A percentile compares a stretch with the other conserved stretches of the same genome.
Conservation (phyloP, 768 basidiomycete species). For the Leccinum disarticulatum region DNA sequence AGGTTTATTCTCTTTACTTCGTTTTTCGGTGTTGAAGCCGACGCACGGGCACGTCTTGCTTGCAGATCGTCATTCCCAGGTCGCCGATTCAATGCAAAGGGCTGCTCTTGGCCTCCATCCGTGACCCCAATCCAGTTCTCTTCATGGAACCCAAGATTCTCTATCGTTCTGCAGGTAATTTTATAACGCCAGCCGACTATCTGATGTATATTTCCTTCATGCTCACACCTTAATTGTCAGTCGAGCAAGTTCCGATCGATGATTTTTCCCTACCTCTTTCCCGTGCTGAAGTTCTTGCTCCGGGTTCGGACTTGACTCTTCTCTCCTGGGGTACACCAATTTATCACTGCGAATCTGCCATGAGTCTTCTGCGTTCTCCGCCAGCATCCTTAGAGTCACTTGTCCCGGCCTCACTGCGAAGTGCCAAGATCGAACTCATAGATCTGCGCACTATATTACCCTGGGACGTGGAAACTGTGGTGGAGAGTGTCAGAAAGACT, state of each 20-base stretch:
- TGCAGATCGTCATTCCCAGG: constrained; percentile 81
- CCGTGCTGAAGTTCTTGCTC: constrained; percentile 70
- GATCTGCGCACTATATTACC: constrained; percentile 88
- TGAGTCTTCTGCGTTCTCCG: constrained; percentile 70
- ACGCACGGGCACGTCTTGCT: neutral
- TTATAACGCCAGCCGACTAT: neutral
- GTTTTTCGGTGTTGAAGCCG: too few species aligned
- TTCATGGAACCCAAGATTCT: constrained; percentile 96
- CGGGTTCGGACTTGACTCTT: constrained; percentile 84
- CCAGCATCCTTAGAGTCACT: constrained; percentile 59
- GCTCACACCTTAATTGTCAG: constrained; percentile 34
- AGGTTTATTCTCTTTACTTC: too few species aligned
- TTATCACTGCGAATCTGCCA: constrained; percentile 84
- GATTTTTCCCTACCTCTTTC: constrained; percentile 85
- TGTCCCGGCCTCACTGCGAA: constrained; percentile 63
- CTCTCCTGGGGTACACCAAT: constrained; percentile 93
- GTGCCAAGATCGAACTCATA: constrained; percentile 81
- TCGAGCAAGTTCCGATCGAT: constrained; percentile 90
- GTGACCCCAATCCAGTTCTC: constrained; percentile 91
- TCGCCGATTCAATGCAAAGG: constrained; percentile 97
- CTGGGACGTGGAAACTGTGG: constrained; percentile 80
- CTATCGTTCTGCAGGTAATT: constrained; percentile 80
- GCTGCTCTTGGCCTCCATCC: constrained; percentile 78
- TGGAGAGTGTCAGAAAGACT: constrained; percentile 81
- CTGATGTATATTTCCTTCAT: neutral